Evolutionary conservation across 768 basidiomycete species (phyloP), one percentile per base, ranked within the genome.

Genomic region (Astraeus odoratus): DNA sequence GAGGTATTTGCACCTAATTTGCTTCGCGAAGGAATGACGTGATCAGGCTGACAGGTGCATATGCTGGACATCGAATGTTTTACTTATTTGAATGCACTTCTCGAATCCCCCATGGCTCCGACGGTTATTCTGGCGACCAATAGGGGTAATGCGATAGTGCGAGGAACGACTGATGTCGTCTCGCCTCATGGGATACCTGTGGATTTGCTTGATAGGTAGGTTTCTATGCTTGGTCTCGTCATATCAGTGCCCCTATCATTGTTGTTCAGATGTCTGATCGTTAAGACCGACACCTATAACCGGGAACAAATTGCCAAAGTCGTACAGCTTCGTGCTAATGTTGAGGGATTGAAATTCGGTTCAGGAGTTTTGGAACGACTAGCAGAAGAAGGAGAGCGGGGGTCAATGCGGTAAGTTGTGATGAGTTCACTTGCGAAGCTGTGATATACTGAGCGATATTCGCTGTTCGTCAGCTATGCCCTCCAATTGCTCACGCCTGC

Each of bases 51-150:
- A 15, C 57, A 96, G 93, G 95, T 98, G 19, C 96, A 99, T 69
- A 98, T 98, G 95, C 81, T 99, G 49, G 96, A 99, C 64, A 94
- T 98, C 57, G 96, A 99, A 64, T 97, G 94, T 65, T 99, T 98
- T 72, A 97, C 96, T 4, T 99, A 95, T 68, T 78, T 99, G 29
- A 98, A 98, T 65, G 84, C 92, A 9, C 77, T 97, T 8, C 77
- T 99, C 37, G 96, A 98, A 66, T 93, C 92, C 0, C 82, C 89
- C 2, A 91, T 99, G 83, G 93, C 96, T 3, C 96, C 96, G 0
- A 96, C 96, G 4, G 95, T 99, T 22, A 87, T 99, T 54, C 74
- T 98, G 50, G 96, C 96, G 3, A 96, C 95, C 20, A 99, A 99
- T 62, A 79, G 96, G 18, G 96, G 95, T 3, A 85, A 92, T 52